Conservation (phyloP, 2,329 filamentous ascomycete species). For the Trichoderma semiorbis region DNA sequence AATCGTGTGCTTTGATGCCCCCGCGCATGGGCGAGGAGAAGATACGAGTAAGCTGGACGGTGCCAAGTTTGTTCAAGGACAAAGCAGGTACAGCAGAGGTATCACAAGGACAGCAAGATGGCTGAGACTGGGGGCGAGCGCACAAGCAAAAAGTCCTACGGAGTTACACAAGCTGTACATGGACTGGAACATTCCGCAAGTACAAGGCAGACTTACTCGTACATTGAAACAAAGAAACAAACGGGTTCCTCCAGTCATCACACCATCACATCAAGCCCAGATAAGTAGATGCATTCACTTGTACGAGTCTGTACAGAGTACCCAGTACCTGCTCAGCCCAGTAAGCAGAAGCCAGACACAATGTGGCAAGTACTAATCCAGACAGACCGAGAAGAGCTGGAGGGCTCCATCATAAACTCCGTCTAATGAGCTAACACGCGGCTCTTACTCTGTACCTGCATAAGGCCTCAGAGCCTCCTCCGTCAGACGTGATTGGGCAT, state of each 20-base stretch:
- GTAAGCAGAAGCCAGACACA: background rate
- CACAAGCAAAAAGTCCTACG: constrained; percentile 6
- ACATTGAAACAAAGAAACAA: background rate
- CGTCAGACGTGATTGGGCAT: background rate
- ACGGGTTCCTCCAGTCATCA: background rate
- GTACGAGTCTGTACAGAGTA: background rate
- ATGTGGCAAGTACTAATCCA: background rate
- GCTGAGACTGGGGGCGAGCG: background rate
- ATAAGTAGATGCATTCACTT: background rate
- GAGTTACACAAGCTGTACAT: background rate
- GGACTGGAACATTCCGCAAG: background rate
- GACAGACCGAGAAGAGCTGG: background rate
- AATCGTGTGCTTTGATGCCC: background rate
- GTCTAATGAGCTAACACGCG: background rate
- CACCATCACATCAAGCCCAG: background rate
- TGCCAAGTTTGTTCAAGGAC: background rate
- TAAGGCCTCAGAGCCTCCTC: background rate
- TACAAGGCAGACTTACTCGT: background rate
- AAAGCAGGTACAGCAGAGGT: background rate
- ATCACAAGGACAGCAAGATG: background rate
- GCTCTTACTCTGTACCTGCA: constrained; percentile 12
- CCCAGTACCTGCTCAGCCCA: background rate
- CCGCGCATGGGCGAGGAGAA: background rate
- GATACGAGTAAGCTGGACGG: background rate
- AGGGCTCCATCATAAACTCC: background rate